Evolutionary conservation across 2,329 filamentous ascomycete genomes (phyloP).

Genomic region (Mycogone perniciosa): DNA sequence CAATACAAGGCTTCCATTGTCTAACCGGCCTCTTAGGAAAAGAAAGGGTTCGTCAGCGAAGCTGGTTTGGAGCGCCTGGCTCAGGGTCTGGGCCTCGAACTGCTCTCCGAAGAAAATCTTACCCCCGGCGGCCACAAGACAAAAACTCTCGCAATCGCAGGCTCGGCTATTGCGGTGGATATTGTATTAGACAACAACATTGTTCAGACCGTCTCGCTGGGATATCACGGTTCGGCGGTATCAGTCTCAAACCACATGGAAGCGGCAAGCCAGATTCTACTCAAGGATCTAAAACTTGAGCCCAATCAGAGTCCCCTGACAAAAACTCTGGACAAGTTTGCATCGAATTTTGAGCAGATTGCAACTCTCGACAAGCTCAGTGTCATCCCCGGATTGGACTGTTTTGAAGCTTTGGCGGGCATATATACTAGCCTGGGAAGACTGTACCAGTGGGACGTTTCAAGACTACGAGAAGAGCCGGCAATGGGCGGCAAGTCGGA

Average conservation of each 20-base stretch:
- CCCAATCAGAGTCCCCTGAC: slow-evolving; percentile 59
- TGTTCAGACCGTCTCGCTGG: slow-evolving; percentile 56
- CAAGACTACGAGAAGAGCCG: slow-evolving; percentile 46
- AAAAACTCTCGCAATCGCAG: slow-evolving; percentile 55
- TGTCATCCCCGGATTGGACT: slow-evolving; percentile 60
- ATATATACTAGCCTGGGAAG: slow-evolving; percentile 63
- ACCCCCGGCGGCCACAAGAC: slow-evolving; percentile 42
- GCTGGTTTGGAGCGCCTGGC: slow-evolving; percentile 68
- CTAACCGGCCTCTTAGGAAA: slow-evolving; percentile 26
- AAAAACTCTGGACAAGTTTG: slow-evolving; percentile 64
- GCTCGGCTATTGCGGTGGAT: slow-evolving; percentile 54
- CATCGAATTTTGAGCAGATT: slow-evolving; percentile 63
- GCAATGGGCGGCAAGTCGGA: slow-evolving; percentile 39
- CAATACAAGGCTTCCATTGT: background rate
- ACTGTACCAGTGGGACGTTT: slow-evolving; percentile 65
- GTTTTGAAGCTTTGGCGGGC: slow-evolving; percentile 69
- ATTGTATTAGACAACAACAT: slow-evolving; percentile 56
- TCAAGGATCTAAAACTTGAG: slow-evolving; percentile 55
- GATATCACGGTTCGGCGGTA: slow-evolving; percentile 54
- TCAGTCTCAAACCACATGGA: slow-evolving; percentile 55
- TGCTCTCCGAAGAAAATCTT: slow-evolving; percentile 50
- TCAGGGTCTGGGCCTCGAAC: slow-evolving; percentile 59
- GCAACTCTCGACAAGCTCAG: slow-evolving; percentile 67
- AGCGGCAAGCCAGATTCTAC: slow-evolving; percentile 58
- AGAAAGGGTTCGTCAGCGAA: slow-evolving; percentile 63